phyloP scores from a whole-genome alignment of 1,284 basidiomycete genomes.

The Omphalotus olearius region DNA sequence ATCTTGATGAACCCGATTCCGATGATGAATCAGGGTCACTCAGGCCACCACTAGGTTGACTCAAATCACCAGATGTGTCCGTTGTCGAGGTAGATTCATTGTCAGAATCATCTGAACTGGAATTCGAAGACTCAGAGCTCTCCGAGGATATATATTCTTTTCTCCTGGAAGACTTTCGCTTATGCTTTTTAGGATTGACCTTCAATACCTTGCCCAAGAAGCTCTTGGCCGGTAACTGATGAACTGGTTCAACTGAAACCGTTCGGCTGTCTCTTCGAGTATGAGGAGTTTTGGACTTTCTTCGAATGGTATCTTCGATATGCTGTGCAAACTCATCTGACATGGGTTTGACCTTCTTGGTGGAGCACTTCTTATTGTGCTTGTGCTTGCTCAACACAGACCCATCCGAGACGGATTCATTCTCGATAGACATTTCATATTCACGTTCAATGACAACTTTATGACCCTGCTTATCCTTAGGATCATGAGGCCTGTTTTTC shows the following conservation, averaged over 20 bases:
- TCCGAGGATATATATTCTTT: not conserved
- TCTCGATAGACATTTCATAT: no score
- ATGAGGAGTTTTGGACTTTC: constrained; percentile 3
- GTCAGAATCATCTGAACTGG: not conserved
- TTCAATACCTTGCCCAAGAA: not conserved
- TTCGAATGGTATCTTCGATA: not conserved
- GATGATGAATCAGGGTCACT: not conserved
- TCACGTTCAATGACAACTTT: not conserved
- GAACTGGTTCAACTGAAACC: not conserved
- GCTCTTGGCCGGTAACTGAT: constrained; percentile 6
- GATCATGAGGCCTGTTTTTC: not conserved
- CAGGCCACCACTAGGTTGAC: no score
- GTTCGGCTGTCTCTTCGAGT: no score
- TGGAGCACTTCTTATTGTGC: not conserved
- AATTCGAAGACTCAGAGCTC: not conserved
- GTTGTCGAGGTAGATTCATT: not conserved
- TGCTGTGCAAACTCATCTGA: not conserved
- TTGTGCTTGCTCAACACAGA: no score
- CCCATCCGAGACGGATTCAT: no score
- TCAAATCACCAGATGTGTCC: no score
- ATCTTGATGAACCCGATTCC: not conserved
- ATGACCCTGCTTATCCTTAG: not conserved
- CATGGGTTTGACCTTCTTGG: not conserved
- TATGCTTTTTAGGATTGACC: not conserved
- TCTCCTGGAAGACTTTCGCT: not conserved